Evolutionary conservation across 2,329 filamentous ascomycete species (phyloP), one percentile per base, ranked within the genome.

Genomic region (Stachybotrys chlorohalonatus): DNA sequence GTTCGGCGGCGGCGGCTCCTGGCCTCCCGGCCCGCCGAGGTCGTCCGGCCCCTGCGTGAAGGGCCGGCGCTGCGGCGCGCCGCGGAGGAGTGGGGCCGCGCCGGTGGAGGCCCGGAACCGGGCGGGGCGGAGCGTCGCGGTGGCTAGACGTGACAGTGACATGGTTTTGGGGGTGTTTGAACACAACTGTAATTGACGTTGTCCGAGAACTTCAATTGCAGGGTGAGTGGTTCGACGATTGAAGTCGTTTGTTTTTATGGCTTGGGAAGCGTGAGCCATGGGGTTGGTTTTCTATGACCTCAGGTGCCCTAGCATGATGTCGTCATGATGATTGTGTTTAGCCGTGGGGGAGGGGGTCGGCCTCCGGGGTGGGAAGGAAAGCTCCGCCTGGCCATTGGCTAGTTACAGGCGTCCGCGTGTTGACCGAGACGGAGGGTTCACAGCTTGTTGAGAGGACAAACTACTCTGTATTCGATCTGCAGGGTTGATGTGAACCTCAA

Each of bases 11-110:
- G 59, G 56, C 3, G 63, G 60, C 54, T 65, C 55, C n/a, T 71
- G 69, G 39, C 68, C 69, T n/a, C 63, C 65, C 1, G 68, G 68
- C 2, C 69, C 68, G 16, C 70, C 68, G 13, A 70, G 59, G 50
- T 65, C 57, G 15, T 65, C 63, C 8, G 57, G 53, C 17, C 51
- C 52, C 30, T 49, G 52, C 5, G 52, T 59, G 30, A 54, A 42
- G 47, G 36, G 47, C n/a, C 59, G 58, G 49, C 53, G 24, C 48
- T 65, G 62, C 36, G 36, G 36, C 52, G 51, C 15, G 4, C 46
- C 56, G 7, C 58, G 61, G 58, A 64, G 58, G 31, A 32, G 54
- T 56, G 60, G 59, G 57, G 62, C 59, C 54, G 57, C 57, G 31
- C 53, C 55, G 61, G 47, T 63, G 62, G 42, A 63, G 2, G 36